Evolutionary conservation across 805 yeast genomes (phyloP).

Genomic region (Candida orba): DNA sequence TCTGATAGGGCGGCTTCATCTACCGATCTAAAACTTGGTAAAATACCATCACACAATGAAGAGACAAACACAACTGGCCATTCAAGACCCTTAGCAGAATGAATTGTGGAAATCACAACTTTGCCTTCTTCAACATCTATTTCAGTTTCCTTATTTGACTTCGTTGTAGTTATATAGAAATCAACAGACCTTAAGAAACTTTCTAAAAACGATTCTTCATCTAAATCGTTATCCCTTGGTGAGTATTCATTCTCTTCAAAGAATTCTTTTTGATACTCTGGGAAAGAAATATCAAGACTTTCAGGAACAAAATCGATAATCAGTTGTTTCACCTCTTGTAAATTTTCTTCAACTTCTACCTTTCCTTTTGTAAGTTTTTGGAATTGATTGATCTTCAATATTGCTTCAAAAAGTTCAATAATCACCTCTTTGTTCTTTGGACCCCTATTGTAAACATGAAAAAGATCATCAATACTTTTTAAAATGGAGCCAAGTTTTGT

Average conservation of each 20-base stretch:
- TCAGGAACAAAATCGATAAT: slow-evolving; percentile 29
- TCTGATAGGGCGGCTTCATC: slow-evolving; percentile 43
- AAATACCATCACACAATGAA: slow-evolving; percentile 54
- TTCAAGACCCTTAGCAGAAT: slow-evolving; percentile 89
- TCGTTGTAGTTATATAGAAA: slow-evolving; percentile 21
- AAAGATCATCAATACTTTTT: neutral
- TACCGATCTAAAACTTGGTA: slow-evolving; percentile 44
- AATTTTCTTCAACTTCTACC: slow-evolving; percentile 28
- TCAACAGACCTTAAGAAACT: slow-evolving; percentile 31
- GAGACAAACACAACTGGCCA: slow-evolving; percentile 92
- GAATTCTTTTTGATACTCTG: neutral
- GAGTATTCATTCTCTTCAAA: neutral
- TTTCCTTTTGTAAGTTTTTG: slow-evolving; percentile 15
- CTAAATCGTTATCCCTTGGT: neutral
- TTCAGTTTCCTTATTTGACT: slow-evolving; percentile 15
- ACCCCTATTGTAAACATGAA: neutral
- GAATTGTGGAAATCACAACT: slow-evolving; percentile 74
- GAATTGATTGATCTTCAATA: slow-evolving; percentile 2
- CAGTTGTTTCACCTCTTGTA: slow-evolving; percentile 34
- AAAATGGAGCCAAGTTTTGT: neutral
- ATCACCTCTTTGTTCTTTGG: slow-evolving; percentile 1
- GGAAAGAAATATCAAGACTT: slow-evolving; percentile 18
- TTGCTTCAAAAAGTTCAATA: slow-evolving; percentile 12
- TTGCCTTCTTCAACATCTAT: slow-evolving; percentile 21
- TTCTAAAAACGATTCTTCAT: slow-evolving; percentile 19